A percentile compares a stretch with the other conserved stretches of the same genome.
These are phyloP conservation scores for Citrus inodora DNA, from an alignment of 345 rosid genomes.

Conservation along the genomic window DNA sequence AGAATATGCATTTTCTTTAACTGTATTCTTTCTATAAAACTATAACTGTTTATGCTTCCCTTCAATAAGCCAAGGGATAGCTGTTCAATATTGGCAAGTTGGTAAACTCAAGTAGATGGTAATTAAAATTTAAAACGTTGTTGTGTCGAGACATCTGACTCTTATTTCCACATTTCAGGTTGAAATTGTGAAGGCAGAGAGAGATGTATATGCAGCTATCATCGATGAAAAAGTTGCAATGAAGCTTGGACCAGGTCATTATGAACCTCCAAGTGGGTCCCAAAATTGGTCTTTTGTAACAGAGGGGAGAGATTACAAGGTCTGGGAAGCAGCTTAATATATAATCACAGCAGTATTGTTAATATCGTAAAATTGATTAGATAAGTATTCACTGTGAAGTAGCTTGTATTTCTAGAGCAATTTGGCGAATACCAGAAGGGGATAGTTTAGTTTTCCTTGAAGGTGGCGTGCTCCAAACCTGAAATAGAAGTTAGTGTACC, in stretches of 20 bases:
- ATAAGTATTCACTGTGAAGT: neutral
- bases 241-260: conserved; percentile 93
- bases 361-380: neutral
- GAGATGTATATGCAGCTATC: conserved; percentile 85
- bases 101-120: too few species aligned
- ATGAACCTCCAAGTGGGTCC: conserved; percentile 58
- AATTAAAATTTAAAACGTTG: neutral
- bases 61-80: neutral
- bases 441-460: neutral
- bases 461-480: neutral
- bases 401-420: neutral
- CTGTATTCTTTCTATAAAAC: neutral
- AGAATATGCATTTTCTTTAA: neutral
- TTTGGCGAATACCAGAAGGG: neutral
- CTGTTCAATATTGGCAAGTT: neutral
- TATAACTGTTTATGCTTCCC: neutral
- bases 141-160: neutral
- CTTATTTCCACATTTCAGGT: conserved; percentile 37
- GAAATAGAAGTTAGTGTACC: neutral
- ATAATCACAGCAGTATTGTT: neutral
- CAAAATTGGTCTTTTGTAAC: conserved; percentile 56
- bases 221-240: conserved; percentile 73
- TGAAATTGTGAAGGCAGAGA: conserved; percentile 63
- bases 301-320: conserved; percentile 84
- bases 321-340: conserved; percentile 74